Base-by-base conservation (phyloP, 352 stramenopile species). In the Phytophthora citrophthora region DNA sequence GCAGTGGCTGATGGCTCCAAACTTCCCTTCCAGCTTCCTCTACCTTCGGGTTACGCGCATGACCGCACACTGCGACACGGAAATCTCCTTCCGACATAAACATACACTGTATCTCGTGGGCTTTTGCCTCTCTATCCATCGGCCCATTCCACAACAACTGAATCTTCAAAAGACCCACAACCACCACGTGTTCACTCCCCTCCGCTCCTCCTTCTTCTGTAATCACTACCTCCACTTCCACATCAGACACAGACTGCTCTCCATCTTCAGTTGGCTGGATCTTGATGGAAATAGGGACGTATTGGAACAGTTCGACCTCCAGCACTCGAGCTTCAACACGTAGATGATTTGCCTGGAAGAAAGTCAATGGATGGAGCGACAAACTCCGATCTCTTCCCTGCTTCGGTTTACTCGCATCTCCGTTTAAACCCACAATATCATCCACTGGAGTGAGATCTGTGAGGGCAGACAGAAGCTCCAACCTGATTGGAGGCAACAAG, bases 11-110 rank as follows among this genome's bases (percentile, higher is more conserved):
- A 54, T 90, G 77, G 34, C 64, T 65, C 76, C 76, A 88, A 53
- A 90, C 60, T 16, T 79, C 40, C 1, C 38, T 31, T 39, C 44
- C 53, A 49, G 64, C 20, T 51, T 29, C 51, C 27, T 70, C 50
- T 38, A 44, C 20, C 20, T 20, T 20, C 67, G 39, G 20, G 32
- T 20, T 38, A 54, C 72, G 38, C 23, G 72, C 43, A n/a, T 53
- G 65, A 57, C 64, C 79, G 38, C 66, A 68, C 18, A 83, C 72
- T 12, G 65, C 55, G 13, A 89, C 70, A 16, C 71, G 44, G 56
- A 88, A 93, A 16, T 60, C 58, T 10, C 84, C 84, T 47, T 88
- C 72, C 1, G 84, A 86, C 34, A 93, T 59, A 64, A 93, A 91
- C 32, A 90, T 60, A 56, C 75, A 77, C 45, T 83, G 74, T 24